Evolutionary conservation across 139 green algal genomes (phyloP).

Genomic region (Axilococcus clingmanii): DNA sequence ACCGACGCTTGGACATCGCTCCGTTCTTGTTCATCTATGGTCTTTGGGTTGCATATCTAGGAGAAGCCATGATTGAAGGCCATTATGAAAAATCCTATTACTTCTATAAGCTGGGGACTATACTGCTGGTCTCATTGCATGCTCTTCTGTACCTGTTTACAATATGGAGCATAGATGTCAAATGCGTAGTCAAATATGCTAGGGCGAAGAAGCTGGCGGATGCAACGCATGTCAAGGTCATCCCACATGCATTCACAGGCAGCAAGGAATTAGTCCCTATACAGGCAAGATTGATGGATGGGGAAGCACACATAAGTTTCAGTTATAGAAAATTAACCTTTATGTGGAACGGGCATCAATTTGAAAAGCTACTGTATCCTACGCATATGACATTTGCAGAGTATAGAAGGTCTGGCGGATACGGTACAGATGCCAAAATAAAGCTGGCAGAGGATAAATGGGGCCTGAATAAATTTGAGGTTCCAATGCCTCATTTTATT

Average conservation of each 20-base stretch:
- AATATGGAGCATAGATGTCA: constrained; percentile 24
- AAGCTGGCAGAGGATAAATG: constrained; percentile 43
- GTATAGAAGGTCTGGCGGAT: constrained; percentile 34
- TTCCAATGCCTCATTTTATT: constrained; percentile 66
- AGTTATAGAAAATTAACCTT: constrained; percentile 72
- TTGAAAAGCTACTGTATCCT: constrained; percentile 61
- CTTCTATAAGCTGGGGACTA: neutral
- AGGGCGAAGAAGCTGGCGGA: neutral
- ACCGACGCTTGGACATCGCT: neutral
- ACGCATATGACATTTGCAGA: constrained; percentile 44
- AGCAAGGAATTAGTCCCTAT: constrained; percentile 51
- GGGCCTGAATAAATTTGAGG: constrained; percentile 58
- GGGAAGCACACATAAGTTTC: constrained; percentile 42
- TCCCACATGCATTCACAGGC: constrained; percentile 50
- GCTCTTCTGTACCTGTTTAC: constrained; percentile 16
- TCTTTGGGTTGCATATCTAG: neutral
- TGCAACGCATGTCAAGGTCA: constrained; percentile 39
- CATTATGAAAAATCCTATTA: neutral
- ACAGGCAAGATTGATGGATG: neutral
- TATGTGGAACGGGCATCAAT: constrained; percentile 41
- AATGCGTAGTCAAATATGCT: constrained; percentile 8
- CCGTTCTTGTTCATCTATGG: constrained; percentile 6
- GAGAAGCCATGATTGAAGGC: neutral
- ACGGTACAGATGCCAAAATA: constrained; percentile 30
- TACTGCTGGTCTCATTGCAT: constrained; percentile 4